Evolutionary conservation across 1,284 basidiomycete genomes (phyloP).

Genomic region (Cryptococcus jaspeensis): DNA sequence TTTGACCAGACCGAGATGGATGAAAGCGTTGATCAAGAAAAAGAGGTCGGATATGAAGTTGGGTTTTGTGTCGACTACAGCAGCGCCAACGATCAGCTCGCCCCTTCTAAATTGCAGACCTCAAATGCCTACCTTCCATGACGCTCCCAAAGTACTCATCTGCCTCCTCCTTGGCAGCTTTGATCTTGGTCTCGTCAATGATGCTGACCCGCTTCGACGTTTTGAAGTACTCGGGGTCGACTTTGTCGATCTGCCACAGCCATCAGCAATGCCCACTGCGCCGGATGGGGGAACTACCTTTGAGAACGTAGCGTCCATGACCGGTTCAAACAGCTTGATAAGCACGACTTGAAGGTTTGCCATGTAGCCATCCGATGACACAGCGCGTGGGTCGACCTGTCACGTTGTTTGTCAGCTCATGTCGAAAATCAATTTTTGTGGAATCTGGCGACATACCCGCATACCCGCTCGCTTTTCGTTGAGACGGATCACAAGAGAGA

Average conservation of each 20-base stretch:
- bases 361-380: slow-evolving; percentile 91
- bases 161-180: slow-evolving; percentile 78
- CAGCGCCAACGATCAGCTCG: slow-evolving; percentile 2
- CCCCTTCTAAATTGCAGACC: not conserved
- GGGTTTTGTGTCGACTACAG: slow-evolving; percentile 25
- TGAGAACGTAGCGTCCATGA: slow-evolving; percentile 86
- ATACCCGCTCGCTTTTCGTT: slow-evolving; percentile 87
- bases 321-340: slow-evolving; percentile 88
- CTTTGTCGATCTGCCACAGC: slow-evolving; percentile 72
- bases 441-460: slow-evolving; percentile 58
- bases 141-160: slow-evolving; percentile 66
- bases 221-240: slow-evolving; percentile 80
- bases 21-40: slow-evolving; percentile 78
- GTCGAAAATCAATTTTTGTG: not conserved
- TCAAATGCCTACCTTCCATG: slow-evolving; percentile 26
- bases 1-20: slow-evolving; percentile 79
- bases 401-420: slow-evolving; percentile 3
- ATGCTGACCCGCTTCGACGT: slow-evolving; percentile 70
- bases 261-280: not conserved
- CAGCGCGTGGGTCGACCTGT: slow-evolving; percentile 76
- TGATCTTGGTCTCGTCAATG: slow-evolving; percentile 85
- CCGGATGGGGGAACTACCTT: slow-evolving; percentile 58
- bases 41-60: slow-evolving; percentile 98
- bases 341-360: slow-evolving; percentile 82
- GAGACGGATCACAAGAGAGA: slow-evolving; percentile 69